Conservation (phyloP, 495 filamentous ascomycete species). For the Xylaria palmicola region DNA sequence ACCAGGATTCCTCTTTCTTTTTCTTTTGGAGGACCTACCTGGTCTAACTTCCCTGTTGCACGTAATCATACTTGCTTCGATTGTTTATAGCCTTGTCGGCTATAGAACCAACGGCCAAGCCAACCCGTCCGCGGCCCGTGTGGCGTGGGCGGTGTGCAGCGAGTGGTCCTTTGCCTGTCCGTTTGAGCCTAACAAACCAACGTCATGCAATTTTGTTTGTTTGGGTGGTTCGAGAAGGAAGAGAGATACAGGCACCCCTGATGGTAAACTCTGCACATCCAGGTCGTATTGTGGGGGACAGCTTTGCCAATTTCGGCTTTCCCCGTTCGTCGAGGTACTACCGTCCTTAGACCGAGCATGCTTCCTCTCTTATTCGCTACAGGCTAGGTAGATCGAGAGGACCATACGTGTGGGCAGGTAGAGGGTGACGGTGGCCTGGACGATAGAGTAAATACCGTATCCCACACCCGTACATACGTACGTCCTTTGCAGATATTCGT, state of each 20-base stretch:
- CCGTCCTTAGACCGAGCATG: neutral
- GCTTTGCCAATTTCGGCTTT: slow-evolving; percentile 5
- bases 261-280: neutral
- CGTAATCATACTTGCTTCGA: too few species aligned
- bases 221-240: neutral
- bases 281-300: slow-evolving; percentile 6
- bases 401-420: too few species aligned
- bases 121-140: too few species aligned
- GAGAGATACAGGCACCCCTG: neutral
- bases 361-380: neutral
- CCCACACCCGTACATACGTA: neutral
- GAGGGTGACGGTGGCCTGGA: too few species aligned
- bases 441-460: too few species aligned
- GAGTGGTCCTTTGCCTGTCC: too few species aligned
- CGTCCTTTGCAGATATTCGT: neutral
- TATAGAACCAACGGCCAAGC: too few species aligned
- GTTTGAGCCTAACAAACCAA: neutral
- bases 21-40: too few species aligned
- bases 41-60: too few species aligned
- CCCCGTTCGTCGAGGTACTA: neutral
- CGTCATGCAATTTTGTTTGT: neutral
- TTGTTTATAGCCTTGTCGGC: too few species aligned
- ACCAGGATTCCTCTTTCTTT: too few species aligned
- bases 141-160: too few species aligned
- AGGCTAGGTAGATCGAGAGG: neutral